Evolutionary conservation across 768 basidiomycete species (phyloP), one percentile per base, ranked within the genome.

Genomic region (Agrocybe chaxingu): DNA sequence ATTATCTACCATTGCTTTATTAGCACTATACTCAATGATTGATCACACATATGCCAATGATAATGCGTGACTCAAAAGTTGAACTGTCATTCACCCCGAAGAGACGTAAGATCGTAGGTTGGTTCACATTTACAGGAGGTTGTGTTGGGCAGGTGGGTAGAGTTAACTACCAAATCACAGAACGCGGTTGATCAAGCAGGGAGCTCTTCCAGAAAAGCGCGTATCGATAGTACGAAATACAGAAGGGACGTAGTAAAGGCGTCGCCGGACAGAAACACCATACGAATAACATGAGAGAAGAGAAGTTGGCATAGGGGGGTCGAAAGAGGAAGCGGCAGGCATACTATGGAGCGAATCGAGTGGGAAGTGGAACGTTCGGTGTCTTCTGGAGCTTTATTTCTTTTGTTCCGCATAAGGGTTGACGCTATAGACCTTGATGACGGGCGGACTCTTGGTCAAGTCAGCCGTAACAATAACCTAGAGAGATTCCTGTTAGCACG

Each of bases 361-460:
- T 24, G 24, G 24, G 24, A 24, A 24, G 24, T 24, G 24, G 24
- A 24, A 24, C 5, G 24, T 24, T 24, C 24, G 24, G 24, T 24
- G 24, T 24, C 24, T 24, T 24, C 24, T 24, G 24, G 16, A 16
- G 16, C 3, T 37, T 53, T 51, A 61, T 50, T 63, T 58, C 67
- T 79, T 80, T 56, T 72, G 69, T 53, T 79, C 78, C 37, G 90
- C 85, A 67, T 90, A 95, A 7, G 93, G 93, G 64, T 94, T 94
- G 62, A 93, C 89, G 61, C 92, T 93, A 76, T 94, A 94, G 50
- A 98, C 93, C 70, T 97, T 95, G 77, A 98, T 89, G 62, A 98
- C 91, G 3, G 94, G 94, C 36, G 94, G 94, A 59, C 89, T 92
- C 81, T 96, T 97, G 54, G 92, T 92, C 59, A 96, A 71, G 67